Conservation (phyloP, 345 rosid genomes). For the Reutealis trisperma region DNA sequence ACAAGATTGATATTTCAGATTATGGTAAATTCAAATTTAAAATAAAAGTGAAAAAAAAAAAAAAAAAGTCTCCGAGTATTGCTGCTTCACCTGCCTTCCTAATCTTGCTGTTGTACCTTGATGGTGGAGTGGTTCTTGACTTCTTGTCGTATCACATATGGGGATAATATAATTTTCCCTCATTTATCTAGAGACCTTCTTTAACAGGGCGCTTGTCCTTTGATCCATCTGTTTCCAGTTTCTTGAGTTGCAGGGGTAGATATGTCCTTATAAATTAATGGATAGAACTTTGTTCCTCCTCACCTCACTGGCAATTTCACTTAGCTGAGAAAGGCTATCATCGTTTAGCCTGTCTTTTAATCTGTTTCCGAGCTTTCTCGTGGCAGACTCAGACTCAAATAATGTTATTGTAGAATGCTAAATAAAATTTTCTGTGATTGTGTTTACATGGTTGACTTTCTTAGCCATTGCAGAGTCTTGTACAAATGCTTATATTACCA, state of each 20-base stretch:
- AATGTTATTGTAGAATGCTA: slow-evolving; percentile 4
- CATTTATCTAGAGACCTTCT: neutral
- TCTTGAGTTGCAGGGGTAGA: neutral
- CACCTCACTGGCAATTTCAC: neutral
- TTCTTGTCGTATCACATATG: neutral
- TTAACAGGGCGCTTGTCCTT: no score
- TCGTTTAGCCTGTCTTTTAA: neutral
- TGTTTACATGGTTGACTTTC: no score
- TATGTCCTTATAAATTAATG: neutral
- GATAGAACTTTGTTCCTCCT: neutral
- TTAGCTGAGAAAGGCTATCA: neutral
- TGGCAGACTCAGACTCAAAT: slow-evolving; percentile 9
- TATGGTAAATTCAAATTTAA: slow-evolving; percentile 5
- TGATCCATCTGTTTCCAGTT: neutral
- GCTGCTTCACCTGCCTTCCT: slow-evolving; percentile 25
- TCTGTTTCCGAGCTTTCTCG: slow-evolving; percentile 3
- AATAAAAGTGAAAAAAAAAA: no score
- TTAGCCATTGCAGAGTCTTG: no score
- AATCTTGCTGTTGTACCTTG: neutral
- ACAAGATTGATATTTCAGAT: slow-evolving; percentile 17
- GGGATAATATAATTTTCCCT: slow-evolving; percentile 4
- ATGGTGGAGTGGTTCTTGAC: slow-evolving; percentile 11
- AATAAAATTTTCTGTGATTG: neutral
- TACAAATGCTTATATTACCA: no score
- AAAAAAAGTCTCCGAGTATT: neutral